Percentiles rank a stretch among this genome's conserved stretches.
phyloP scores from a whole-genome alignment of 2,329 filamentous ascomycete genomes.

The Phoma sp. region DNA sequence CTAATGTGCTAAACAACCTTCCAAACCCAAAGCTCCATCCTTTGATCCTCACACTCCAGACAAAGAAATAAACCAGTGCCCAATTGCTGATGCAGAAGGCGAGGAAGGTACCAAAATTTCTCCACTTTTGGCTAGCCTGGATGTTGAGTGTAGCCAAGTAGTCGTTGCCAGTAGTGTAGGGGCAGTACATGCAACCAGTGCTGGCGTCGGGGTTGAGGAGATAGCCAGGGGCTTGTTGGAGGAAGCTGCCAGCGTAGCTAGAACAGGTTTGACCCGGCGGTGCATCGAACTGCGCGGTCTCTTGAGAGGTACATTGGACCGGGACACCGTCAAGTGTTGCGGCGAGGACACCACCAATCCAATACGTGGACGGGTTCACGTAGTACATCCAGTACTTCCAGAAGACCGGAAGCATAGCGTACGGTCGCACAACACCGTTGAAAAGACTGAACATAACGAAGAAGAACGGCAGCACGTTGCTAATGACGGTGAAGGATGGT shows the following conservation, averaged over 20 bases:
- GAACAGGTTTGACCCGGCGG: slow-evolving; percentile 70
- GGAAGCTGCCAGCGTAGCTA: slow-evolving; percentile 69
- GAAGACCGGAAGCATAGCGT: slow-evolving; percentile 69
- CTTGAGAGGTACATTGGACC: slow-evolving; percentile 56
- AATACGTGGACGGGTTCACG: slow-evolving; percentile 73
- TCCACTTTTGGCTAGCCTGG: slow-evolving; percentile 69
- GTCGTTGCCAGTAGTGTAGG: slow-evolving; percentile 69
- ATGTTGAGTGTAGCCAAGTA: slow-evolving; percentile 70
- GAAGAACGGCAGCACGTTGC: slow-evolving; percentile 78
- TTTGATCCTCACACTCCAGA: slow-evolving; percentile 74
- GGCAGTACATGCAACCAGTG: slow-evolving; percentile 72
- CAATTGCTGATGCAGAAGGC: slow-evolving; percentile 76
- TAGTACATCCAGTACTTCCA: slow-evolving; percentile 78
- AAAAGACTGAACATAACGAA: slow-evolving; percentile 79
- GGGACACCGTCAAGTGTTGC: slow-evolving; percentile 64
- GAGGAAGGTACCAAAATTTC: slow-evolving; percentile 75
- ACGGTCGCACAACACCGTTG: slow-evolving; percentile 79
- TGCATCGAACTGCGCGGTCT: slow-evolving; percentile 71
- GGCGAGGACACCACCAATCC: slow-evolving; percentile 73
- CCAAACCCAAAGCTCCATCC: slow-evolving; percentile 76
- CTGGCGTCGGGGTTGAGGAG: slow-evolving; percentile 68
- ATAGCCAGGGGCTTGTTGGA: slow-evolving; percentile 64
- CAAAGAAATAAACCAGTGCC: slow-evolving; percentile 77
- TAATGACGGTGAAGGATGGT: slow-evolving; percentile 79
- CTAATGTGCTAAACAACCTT: slow-evolving; percentile 60